Evolutionary conservation across 1,284 basidiomycete species (phyloP).

Genomic region (Golubevia sp.): DNA sequence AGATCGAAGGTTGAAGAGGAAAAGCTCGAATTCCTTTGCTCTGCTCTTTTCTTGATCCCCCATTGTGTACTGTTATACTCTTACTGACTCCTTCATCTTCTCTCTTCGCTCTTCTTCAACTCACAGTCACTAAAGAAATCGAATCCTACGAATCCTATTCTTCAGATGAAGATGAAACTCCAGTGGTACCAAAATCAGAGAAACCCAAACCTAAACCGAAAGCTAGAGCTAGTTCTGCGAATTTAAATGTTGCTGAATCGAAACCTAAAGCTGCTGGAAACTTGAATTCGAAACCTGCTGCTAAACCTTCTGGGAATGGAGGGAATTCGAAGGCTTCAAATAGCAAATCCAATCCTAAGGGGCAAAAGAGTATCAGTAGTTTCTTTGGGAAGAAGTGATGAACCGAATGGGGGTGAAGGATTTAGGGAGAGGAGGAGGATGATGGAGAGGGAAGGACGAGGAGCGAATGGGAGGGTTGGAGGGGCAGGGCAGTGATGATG

Average conservation of each 20-base stretch:
- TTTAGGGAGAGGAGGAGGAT: too few species aligned
- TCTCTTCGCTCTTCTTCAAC: neutral
- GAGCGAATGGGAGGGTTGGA: too few species aligned
- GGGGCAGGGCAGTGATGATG: too few species aligned
- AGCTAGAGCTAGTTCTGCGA: neutral
- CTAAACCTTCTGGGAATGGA: neutral
- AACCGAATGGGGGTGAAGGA: too few species aligned
- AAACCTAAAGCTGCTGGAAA: neutral
- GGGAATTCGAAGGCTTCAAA: neutral
- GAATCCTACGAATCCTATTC: constrained; percentile 48
- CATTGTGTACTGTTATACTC: too few species aligned
- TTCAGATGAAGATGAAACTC: constrained; percentile 34
- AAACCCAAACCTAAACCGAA: neutral
- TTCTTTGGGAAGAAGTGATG: neutral
- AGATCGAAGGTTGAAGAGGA: too few species aligned
- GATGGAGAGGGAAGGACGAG: too few species aligned
- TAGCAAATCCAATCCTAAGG: too few species aligned
- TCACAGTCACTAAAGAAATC: constrained; percentile 13
- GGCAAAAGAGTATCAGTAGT: neutral
- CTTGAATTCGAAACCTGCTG: neutral
- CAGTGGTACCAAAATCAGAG: constrained; percentile 6
- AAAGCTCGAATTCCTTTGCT: too few species aligned
- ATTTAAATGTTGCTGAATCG: neutral
- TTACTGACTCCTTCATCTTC: neutral
- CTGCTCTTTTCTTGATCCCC: too few species aligned